Conservation (phyloP, 495 filamentous ascomycete genomes). For the Daldinia bambusicola region DNA sequence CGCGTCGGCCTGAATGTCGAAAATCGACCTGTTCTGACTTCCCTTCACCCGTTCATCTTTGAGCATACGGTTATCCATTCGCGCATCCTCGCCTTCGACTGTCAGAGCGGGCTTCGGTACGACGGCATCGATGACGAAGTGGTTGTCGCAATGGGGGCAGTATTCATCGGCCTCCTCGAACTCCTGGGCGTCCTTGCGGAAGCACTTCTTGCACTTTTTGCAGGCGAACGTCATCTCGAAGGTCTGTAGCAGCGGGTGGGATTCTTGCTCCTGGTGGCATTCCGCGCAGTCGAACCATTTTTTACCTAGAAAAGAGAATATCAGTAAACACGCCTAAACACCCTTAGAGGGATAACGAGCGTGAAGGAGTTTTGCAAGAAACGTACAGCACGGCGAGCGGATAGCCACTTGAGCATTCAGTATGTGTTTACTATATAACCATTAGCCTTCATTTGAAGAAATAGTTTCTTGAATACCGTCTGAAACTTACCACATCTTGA, state of each 20-base stretch:
- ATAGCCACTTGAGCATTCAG: conserved; percentile 98
- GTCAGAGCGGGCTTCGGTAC: conserved; percentile 81
- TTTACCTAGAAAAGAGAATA: conserved; percentile 64
- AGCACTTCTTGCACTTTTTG: conserved; percentile 98
- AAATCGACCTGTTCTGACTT: conserved; percentile 71
- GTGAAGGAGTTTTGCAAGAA: conserved; percentile 23
- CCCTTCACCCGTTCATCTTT: conserved; percentile 86
- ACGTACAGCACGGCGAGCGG: conserved; percentile 91
- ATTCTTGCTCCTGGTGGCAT: conserved; percentile 85
- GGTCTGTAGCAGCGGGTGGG: conserved; percentile 77
- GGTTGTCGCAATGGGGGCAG: conserved; percentile 99
- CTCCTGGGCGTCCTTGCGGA: conserved; percentile 89
- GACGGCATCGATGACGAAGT: conserved; percentile 90
- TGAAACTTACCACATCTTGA: conserved; percentile 43
- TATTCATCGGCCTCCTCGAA: conserved; percentile 99
- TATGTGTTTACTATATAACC: conserved; percentile 79
- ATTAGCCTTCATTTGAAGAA: conserved; percentile 5
- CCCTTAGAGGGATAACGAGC: neutral
- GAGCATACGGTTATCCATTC: conserved; percentile 87
- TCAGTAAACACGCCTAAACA: neutral
- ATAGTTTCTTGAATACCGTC: neutral
- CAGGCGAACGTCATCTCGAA: conserved; percentile 94
- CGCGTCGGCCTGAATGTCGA: conserved; percentile 74
- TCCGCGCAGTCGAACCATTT: conserved; percentile 99
- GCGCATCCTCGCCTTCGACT: conserved; percentile 89